A percentile compares a stretch with the other conserved stretches of the same genome.
Conservation (phyloP, 805 yeast genomes). For the Pichia nakasei region DNA sequence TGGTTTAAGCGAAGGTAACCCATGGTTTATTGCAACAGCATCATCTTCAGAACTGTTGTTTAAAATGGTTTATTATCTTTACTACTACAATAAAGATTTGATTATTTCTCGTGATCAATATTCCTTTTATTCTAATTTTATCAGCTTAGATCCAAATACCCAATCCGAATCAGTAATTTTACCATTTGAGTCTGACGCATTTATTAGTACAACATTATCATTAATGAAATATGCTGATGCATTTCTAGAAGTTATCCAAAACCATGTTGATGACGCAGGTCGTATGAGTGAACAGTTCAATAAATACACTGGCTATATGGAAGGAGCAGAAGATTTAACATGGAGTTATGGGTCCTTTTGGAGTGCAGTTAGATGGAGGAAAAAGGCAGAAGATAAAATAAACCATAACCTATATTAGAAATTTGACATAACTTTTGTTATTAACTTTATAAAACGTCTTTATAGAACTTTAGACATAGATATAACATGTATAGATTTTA, state of each 20-base stretch:
- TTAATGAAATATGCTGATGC: constrained; percentile 57
- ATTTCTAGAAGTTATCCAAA: constrained; percentile 48
- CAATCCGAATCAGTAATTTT: constrained; percentile 16
- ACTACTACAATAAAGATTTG: constrained; percentile 34
- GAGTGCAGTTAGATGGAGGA: constrained; percentile 61
- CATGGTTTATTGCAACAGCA: constrained; percentile 82
- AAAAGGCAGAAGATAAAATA: constrained; percentile 22
- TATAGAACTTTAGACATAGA: too few relatives aligned
- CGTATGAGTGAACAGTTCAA: constrained; percentile 86
- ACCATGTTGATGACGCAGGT: constrained; percentile 57
- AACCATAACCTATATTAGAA: background rate
- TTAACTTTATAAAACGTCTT: background rate
- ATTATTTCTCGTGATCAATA: constrained; percentile 22
- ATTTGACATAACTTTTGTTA: background rate
- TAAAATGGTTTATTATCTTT: constrained; percentile 41
- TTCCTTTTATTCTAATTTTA: constrained; percentile 16
- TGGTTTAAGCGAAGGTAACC: constrained; percentile 71
- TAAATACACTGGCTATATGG: constrained; percentile 70
- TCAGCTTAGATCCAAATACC: constrained; percentile 15
- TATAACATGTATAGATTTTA: too few relatives aligned
- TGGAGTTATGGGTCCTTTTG: constrained; percentile 85
- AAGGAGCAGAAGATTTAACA: constrained; percentile 80
- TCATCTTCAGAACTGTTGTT: constrained; percentile 58
- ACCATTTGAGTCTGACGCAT: constrained; percentile 35
- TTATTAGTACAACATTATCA: constrained; percentile 34